A percentile compares a stretch with the other conserved stretches of the same genome.
Evolutionary conservation across 2,329 filamentous ascomycete species (phyloP).

Genomic region (Diaporthe sp.): DNA sequence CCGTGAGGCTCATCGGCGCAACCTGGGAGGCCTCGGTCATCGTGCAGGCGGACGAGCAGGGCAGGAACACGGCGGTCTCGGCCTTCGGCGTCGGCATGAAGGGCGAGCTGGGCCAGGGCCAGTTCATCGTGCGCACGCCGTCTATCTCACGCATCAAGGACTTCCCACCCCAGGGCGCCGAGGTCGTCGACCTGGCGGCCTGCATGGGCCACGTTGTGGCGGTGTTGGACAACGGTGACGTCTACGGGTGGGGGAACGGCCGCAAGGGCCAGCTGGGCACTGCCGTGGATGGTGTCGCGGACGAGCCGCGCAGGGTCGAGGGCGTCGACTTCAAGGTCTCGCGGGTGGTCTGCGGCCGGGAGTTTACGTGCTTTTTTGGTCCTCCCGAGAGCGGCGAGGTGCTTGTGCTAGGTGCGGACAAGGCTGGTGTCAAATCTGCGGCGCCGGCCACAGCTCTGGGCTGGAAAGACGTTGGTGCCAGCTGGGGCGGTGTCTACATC

Average conservation of each 20-base stretch:
- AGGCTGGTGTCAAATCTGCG: conserved; percentile 74
- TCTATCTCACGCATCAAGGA: conserved; percentile 62
- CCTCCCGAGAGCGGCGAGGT: conserved; percentile 69
- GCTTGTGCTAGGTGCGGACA: conserved; percentile 79
- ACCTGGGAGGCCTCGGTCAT: conserved; percentile 84
- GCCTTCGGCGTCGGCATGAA: conserved; percentile 76
- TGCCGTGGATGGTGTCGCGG: conserved; percentile 62
- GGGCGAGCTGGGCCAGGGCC: conserved; percentile 79
- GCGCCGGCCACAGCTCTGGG: conserved; percentile 66
- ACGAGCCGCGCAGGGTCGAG: conserved; percentile 72
- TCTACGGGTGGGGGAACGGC: conserved; percentile 90
- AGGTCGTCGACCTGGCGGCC: conserved; percentile 76
- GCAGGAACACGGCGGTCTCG: conserved; percentile 65
- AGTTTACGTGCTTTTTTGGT: conserved; percentile 84
- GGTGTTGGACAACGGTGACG: conserved; percentile 80
- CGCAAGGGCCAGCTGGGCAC: conserved; percentile 87
- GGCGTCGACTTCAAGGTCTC: conserved; percentile 72
- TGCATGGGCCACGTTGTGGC: conserved; percentile 84
- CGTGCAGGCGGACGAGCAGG: conserved; percentile 61
- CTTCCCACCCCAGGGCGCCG: conserved; percentile 73
- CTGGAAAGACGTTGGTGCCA: conserved; percentile 80
- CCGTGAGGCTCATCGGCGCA: conserved; percentile 69
- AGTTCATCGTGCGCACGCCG: conserved; percentile 62
- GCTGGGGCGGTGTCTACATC: conserved; percentile 87
- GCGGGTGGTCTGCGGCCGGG: conserved; percentile 82